Evolutionary conservation across 1,284 basidiomycete species (phyloP).

Genomic region (Malassezia restricta): DNA sequence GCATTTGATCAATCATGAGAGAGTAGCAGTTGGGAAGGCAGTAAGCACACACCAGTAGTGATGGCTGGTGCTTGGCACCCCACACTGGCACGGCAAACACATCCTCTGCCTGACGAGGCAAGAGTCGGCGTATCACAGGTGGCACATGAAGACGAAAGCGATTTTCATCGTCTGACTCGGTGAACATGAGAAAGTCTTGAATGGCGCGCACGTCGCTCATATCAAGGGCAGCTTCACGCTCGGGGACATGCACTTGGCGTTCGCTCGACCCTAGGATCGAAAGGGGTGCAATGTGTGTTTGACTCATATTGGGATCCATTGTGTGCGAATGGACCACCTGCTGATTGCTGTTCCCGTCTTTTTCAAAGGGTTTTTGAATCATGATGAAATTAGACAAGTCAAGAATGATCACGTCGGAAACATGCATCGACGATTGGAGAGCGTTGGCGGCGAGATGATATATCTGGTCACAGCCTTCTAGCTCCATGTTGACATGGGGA

Average conservation of each 20-base stretch:
- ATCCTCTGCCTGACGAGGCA: conserved; percentile 25
- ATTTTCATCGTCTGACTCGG: conserved; percentile 20
- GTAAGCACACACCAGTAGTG: conserved; percentile 63
- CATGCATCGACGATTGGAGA: conserved; percentile 74
- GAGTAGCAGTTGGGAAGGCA: conserved; percentile 47
- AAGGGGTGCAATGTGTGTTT: conserved; percentile 29
- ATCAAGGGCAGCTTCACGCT: not conserved
- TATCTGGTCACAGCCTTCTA: conserved; percentile 49
- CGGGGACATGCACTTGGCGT: not conserved
- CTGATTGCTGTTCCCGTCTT: conserved; percentile 18
- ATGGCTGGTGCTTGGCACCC: conserved; percentile 80
- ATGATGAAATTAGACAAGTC: conserved; percentile 67
- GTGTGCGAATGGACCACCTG: conserved; percentile 6
- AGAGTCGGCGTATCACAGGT: conserved; percentile 29
- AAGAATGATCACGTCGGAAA: conserved; percentile 78
- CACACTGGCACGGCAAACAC: conserved; percentile 60
- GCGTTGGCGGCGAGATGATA: conserved; percentile 76
- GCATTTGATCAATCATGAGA: conserved; percentile 63
- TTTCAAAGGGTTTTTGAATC: conserved; percentile 25
- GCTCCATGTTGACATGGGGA: not conserved
- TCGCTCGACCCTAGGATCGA: conserved; percentile 35
- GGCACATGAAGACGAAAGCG: conserved; percentile 32
- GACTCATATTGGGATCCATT: not conserved
- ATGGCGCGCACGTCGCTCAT: conserved; percentile 2
- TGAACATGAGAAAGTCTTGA: conserved; percentile 30